Evolutionary conservation across 1,139 yeast species (phyloP), one percentile per base, ranked within the genome.

Genomic region (Sugiyamaella castrensis): DNA sequence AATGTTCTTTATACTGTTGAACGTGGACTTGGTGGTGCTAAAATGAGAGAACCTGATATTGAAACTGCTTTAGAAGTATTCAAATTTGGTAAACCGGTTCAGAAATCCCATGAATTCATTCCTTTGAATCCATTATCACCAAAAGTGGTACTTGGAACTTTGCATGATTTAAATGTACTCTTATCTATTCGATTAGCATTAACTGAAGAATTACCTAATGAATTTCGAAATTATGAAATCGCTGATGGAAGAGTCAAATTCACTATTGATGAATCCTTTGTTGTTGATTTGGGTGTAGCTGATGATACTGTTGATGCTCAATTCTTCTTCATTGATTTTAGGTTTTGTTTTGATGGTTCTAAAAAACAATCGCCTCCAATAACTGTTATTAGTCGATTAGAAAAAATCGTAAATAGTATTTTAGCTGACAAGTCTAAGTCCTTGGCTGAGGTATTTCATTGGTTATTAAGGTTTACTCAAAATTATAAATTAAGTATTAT

Each of bases 41-140:
- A 88, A 61, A 70, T 91, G 52, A 95, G 96, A 7, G 87, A 88
- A 65, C 92, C 96, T 0, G 98, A 92, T 66, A 67, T 92, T 31
- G 76, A 81, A 37, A 89, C 97, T 0, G 88, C 96, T 1, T 71
- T 92, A 57, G 95, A 92, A 62, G 96, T 92, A 1, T 71, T 89
- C 44, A 77, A 82, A 36, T 74, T 79, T 40, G 95, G 96, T 2
- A 72, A 86, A 56, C 96, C 98, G 1, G 81, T 80, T 43, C 72
- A 87, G 39, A 84, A 91, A 1, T 75, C 86, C 0, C 34, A 33
- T 13, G 76, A 78, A 56, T 79, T 82, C 58, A 69, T 81, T 35
- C 74, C 77, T 27, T 71, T 71, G n/a, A 68, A 71, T 40, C 74
- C 71, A 15, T 70, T 89, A 2, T 73, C 82, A 2, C 72, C 86